Conservation (phyloP, 768 basidiomycete genomes). For the Tephrocybe sp. region DNA sequence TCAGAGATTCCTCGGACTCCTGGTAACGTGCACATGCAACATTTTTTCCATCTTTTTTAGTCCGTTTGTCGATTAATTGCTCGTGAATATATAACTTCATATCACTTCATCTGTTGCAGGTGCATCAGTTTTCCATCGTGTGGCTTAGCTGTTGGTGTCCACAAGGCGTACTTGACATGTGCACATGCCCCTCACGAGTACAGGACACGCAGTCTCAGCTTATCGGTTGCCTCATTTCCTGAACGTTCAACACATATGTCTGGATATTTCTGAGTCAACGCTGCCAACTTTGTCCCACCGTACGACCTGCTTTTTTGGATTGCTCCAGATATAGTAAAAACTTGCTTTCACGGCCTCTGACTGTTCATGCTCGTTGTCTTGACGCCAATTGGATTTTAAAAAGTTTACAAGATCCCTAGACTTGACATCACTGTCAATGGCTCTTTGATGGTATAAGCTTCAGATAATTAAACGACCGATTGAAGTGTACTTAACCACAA, state of each 20-base stretch:
- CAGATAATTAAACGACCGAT: too few species aligned
- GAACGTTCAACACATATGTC: background rate
- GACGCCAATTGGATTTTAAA: too few species aligned
- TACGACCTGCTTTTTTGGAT: background rate
- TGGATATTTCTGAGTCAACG: background rate
- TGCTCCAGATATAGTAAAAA: too few species aligned
- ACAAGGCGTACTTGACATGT: background rate
- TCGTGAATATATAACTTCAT: too few species aligned
- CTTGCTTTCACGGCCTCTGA: too few species aligned
- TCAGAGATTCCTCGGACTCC: background rate
- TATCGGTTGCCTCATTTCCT: background rate
- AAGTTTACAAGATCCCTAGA: too few species aligned
- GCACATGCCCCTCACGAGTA: background rate
- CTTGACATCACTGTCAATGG: too few species aligned
- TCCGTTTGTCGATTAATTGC: conserved; percentile 2
- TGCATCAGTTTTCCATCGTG: conserved; percentile 4
- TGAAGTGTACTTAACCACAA: too few species aligned
- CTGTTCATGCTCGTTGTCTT: too few species aligned
- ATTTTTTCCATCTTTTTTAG: conserved; percentile 2
- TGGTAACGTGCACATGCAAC: conserved; percentile 9
- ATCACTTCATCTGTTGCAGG: background rate
- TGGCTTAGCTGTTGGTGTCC: background rate
- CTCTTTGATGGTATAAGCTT: too few species aligned
- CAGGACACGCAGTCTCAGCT: background rate
- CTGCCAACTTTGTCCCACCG: too few species aligned